Evolutionary conservation across 2,329 filamentous ascomycete genomes (phyloP).

Genomic region (Xylariomycetidae sp.): DNA sequence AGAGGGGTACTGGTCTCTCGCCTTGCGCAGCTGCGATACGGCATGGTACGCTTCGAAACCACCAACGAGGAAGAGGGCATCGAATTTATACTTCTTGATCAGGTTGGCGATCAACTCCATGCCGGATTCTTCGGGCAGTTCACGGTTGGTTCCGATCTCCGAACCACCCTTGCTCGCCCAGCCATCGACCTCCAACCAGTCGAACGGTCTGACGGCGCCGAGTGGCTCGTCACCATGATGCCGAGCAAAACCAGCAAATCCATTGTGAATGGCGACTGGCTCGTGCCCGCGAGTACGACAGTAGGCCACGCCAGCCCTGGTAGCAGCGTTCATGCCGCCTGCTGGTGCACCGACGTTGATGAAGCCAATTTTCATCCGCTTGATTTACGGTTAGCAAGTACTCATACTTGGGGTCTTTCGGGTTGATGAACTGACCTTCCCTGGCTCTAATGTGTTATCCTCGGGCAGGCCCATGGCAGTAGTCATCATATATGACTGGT

Average conservation of each 20-base stretch:
- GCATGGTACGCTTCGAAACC: conserved; percentile 97
- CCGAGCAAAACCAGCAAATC: conserved; percentile 87
- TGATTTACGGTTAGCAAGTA: conserved; percentile 23
- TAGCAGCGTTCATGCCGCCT: conserved; percentile 96
- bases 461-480: conserved; percentile 73
- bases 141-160: conserved; percentile 96
- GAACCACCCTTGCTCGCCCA: conserved; percentile 98
- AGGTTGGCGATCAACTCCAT: conserved; percentile 77
- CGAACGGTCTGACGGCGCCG: conserved; percentile 77
- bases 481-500: conserved; percentile 84
- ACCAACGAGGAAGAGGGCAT: conserved; percentile 86
- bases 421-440: conserved; percentile 65
- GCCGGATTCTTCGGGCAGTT: conserved; percentile 79
- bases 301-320: conserved; percentile 88
- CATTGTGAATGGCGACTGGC: conserved; percentile 89
- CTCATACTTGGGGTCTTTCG: too few relatives aligned
- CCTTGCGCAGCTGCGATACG: conserved; percentile 79
- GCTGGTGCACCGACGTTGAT: conserved; percentile 96
- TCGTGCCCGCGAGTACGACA: conserved; percentile 90
- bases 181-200: conserved; percentile 89
- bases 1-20: conserved; percentile 70
- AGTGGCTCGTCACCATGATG: conserved; percentile 82
- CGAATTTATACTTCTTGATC: conserved; percentile 82
- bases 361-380: conserved; percentile 91
- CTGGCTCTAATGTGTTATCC: conserved; percentile 60